Evolutionary conservation across 495 filamentous ascomycete species (phyloP), one percentile per base, ranked within the genome.

Genomic region (Penicillium antarcticum): DNA sequence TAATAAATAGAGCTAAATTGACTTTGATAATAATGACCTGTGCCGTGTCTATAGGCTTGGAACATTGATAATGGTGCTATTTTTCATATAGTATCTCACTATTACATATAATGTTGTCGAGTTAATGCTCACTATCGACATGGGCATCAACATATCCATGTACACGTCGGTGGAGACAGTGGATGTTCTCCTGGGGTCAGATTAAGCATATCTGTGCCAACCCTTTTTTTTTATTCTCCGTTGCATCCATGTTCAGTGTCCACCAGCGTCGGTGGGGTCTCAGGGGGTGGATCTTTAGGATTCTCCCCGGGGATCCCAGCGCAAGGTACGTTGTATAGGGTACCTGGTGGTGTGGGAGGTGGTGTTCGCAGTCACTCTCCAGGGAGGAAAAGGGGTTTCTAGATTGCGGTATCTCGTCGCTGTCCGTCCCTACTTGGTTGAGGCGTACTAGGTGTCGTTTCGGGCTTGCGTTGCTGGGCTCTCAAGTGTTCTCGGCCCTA

Each of bases 141-240:
- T 23, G 21, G 21, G 26, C 26, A 7, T 10, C 5, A 29, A 29
- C 26, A 29, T 29, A 29, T 29, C 6, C 26, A 23, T 29, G 26
- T 29, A 29, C 8, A 29, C 26, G 0, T 29, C 8, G 26, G 26
- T 29, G 26, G 26, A 29, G 26, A 29, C 26, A 36, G 52, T 55
- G 52, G 52, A 50, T 50, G 37, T 45, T 52, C 42, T 14, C 41
- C 51, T 62, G 62, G 56, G 60, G 62, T 65, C 52, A 63, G 62
- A 53, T 65, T 65, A 65, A 65, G 62, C 62, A 65, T 65, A 65
- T 65, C 51, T 47, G 59, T 60, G 45, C 59, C 51, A 57, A 57
- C 53, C 56, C 53, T 48, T 51, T 60, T 45, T 53, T 59, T 51
- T 62, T n/a, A n/a, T 60, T 57, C 51, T 63, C 59, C 62, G 56